These are phyloP conservation scores for Citrullus amarus DNA, from an alignment of 306 rosid genomes.

Conservation along the genomic window DNA sequence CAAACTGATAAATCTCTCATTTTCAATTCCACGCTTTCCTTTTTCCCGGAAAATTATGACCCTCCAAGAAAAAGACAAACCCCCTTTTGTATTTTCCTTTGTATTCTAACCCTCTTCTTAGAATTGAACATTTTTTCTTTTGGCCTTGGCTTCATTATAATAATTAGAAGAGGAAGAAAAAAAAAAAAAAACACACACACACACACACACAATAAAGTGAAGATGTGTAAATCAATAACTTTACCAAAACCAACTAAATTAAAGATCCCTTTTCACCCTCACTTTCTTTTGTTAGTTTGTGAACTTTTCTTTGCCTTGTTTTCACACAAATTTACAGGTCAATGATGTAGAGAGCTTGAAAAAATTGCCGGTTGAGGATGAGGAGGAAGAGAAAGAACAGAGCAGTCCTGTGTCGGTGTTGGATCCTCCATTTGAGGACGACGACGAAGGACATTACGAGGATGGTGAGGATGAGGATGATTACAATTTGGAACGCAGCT, in stretches of 20 bases:
- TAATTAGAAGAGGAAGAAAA: neutral
- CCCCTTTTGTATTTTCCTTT: conserved; percentile 8
- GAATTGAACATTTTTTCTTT: neutral
- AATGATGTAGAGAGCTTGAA: conserved; percentile 23
- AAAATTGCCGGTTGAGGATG: conserved; percentile 31
- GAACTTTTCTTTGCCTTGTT: neutral
- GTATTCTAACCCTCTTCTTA: neutral
- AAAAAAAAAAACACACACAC: neutral
- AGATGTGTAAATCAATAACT: neutral
- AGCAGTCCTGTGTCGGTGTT: conserved; percentile 86
- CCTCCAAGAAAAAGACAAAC: neutral
- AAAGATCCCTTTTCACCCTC: neutral
- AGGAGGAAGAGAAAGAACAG: conserved; percentile 84
- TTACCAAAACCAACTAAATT: neutral
- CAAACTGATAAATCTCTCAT: neutral
- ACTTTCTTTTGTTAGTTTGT: neutral
- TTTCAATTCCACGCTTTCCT: neutral
- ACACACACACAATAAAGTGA: neutral
- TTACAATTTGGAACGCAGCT: conserved; percentile 70
- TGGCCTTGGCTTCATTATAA: neutral
- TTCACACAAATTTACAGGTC: conserved; percentile 22
- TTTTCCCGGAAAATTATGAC: neutral
- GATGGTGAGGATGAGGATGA: conserved; percentile 25
- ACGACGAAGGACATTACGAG: conserved; percentile 33
- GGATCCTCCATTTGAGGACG: conserved; percentile 84